Conservation (phyloP, 257 asterid species). For the Linaria vulgaris region DNA sequence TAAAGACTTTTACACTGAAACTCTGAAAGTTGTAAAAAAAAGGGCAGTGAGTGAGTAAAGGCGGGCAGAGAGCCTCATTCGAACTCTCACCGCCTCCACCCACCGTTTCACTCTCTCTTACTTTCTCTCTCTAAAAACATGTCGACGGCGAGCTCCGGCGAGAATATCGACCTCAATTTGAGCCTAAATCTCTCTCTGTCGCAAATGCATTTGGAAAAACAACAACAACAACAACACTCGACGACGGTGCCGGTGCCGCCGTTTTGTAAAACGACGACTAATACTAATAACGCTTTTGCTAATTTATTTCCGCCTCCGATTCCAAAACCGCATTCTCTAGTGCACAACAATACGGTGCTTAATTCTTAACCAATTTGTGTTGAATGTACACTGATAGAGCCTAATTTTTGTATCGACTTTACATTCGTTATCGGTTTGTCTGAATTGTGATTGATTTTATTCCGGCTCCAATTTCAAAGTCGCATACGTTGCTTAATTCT, state of each 20-base stretch:
- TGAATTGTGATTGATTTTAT: too few species aligned
- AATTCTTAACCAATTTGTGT: too few species aligned
- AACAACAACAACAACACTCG: background rate
- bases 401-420: too few species aligned
- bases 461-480: too few species aligned
- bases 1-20: too few species aligned
- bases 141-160: slow-evolving; percentile 39
- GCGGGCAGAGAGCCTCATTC: slow-evolving; percentile 40
- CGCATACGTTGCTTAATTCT: too few species aligned
- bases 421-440: too few species aligned
- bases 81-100: slow-evolving; percentile 44
- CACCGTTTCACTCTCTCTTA: background rate
- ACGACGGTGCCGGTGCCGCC: background rate
- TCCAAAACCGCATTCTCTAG: too few species aligned
- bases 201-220: slow-evolving; percentile 30
- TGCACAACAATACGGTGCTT: too few species aligned
- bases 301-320: slow-evolving; percentile 27
- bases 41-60: slow-evolving; percentile 12
- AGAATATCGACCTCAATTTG: slow-evolving; percentile 45
- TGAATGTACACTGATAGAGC: too few species aligned
- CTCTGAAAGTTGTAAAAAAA: background rate
- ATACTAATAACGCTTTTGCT: slow-evolving; percentile 9
- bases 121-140: background rate
- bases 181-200: slow-evolving; percentile 40
- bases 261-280: background rate